Conservation (phyloP, 202 grass and related monocot genomes). For the Schoenoplectus tabernaemontani region DNA sequence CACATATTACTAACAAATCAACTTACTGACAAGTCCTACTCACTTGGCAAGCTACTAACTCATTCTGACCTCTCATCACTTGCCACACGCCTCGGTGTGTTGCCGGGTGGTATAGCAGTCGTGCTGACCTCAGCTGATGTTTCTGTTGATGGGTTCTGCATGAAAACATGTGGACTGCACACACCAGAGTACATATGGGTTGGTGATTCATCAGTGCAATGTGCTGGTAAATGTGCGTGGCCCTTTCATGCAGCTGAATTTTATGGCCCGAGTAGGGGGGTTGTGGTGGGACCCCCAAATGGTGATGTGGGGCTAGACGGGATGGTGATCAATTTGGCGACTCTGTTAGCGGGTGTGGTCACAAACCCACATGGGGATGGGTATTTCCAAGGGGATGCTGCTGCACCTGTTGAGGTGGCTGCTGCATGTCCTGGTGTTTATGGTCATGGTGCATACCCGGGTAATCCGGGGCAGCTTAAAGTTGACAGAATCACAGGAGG, state of each 20-base stretch:
- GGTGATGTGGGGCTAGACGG: slow-evolving; percentile 58
- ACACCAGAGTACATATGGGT: slow-evolving; percentile 55
- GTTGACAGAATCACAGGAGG: slow-evolving; percentile 39
- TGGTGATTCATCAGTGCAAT: slow-evolving; percentile 46
- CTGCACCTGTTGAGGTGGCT: slow-evolving; percentile 49
- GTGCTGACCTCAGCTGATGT: slow-evolving; percentile 61
- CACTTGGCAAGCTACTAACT: slow-evolving; percentile 31
- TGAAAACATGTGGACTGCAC: slow-evolving; percentile 41
- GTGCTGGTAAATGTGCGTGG: slow-evolving; percentile 56
- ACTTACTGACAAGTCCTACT: slow-evolving; percentile 33
- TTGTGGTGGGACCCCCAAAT: slow-evolving; percentile 44
- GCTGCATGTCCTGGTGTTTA: slow-evolving; percentile 59
- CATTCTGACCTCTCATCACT: slow-evolving; percentile 31
- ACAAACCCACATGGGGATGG: slow-evolving; percentile 57
- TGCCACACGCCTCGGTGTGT: slow-evolving; percentile 32
- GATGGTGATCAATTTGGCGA: slow-evolving; percentile 77
- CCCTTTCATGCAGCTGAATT: slow-evolving; percentile 52
- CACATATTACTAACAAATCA: slow-evolving; percentile 58
- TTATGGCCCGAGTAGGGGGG: slow-evolving; percentile 13
- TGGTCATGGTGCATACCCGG: slow-evolving; percentile 52
- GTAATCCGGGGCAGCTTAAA: slow-evolving; percentile 40
- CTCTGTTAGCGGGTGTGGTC: slow-evolving; percentile 47
- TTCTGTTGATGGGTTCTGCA: slow-evolving; percentile 43
- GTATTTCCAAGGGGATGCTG: slow-evolving; percentile 61
- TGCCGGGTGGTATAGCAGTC: slow-evolving; percentile 33